phyloP scores from a whole-genome alignment of 1,139 yeast species.

The Chernovozyma aurita region DNA sequence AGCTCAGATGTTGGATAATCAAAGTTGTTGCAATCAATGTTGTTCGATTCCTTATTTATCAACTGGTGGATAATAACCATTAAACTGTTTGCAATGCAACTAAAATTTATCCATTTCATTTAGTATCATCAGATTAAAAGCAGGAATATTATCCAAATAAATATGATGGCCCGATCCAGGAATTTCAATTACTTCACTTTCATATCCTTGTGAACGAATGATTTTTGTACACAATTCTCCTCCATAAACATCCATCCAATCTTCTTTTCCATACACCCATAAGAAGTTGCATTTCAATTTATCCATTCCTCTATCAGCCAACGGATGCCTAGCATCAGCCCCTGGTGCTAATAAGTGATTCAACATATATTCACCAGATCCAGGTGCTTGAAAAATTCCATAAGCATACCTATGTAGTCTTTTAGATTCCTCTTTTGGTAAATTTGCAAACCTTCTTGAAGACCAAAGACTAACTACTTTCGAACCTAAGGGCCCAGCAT shows the following conservation, averaged over 20 bases:
- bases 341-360: slow-evolving; percentile 70
- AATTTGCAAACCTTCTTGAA: slow-evolving; percentile 55
- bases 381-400: slow-evolving; percentile 64
- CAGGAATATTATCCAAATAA: slow-evolving; percentile 54
- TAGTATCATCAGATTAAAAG: slow-evolving; percentile 47
- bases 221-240: slow-evolving; percentile 42
- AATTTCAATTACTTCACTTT: slow-evolving; percentile 42
- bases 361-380: slow-evolving; percentile 75
- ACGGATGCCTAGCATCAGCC: slow-evolving; percentile 64
- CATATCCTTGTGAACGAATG: slow-evolving; percentile 23
- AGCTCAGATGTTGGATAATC: too few species aligned
- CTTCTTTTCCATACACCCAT: slow-evolving; percentile 73
- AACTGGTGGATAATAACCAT: too few species aligned
- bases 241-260: slow-evolving; percentile 71
- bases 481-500: slow-evolving; percentile 64
- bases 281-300: slow-evolving; percentile 46
- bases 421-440: slow-evolving; percentile 33
- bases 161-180: slow-evolving; percentile 67
- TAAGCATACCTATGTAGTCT: slow-evolving; percentile 63
- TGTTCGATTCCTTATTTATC: too few species aligned
- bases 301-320: slow-evolving; percentile 47
- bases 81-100: too few species aligned
- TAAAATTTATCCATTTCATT: slow-evolving; percentile 23
- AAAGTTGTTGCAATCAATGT: too few species aligned
- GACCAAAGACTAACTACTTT: slow-evolving; percentile 78